These are phyloP conservation scores for Myotisia sp. DNA, from an alignment of 2,329 filamentous ascomycete genomes.

Conservation along the genomic window DNA sequence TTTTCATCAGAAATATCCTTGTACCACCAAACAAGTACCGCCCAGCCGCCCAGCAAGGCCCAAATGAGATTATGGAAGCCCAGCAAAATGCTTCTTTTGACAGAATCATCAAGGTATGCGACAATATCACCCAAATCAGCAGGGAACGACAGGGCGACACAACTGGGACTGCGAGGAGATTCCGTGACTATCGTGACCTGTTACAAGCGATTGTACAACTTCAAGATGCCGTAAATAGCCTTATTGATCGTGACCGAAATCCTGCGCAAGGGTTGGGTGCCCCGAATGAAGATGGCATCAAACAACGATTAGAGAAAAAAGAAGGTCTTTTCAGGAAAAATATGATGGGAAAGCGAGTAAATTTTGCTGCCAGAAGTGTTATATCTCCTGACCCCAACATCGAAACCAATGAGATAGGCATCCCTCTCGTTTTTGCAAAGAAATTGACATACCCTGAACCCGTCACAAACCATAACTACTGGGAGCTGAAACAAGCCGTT, in stretches of 20 bases:
- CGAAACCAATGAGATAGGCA: slow-evolving; percentile 96
- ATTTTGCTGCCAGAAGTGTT: slow-evolving; percentile 91
- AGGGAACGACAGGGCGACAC: slow-evolving; percentile 47
- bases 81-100: slow-evolving; percentile 83
- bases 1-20: slow-evolving; percentile 74
- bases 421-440: slow-evolving; percentile 92
- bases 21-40: slow-evolving; percentile 88
- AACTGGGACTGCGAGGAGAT: slow-evolving; percentile 32
- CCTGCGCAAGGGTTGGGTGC: slow-evolving; percentile 63
- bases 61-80: slow-evolving; percentile 69
- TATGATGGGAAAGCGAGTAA: slow-evolving; percentile 99
- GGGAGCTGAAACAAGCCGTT: slow-evolving; percentile 87
- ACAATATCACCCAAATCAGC: slow-evolving; percentile 59
- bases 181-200: slow-evolving; percentile 57
- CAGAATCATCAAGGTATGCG: slow-evolving; percentile 61
- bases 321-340: slow-evolving; percentile 97
- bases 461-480: slow-evolving; percentile 92
- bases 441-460: slow-evolving; percentile 95
- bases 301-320: slow-evolving; percentile 96
- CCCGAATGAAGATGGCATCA: slow-evolving; percentile 81
- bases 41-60: slow-evolving; percentile 69
- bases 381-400: slow-evolving; percentile 98
- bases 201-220: slow-evolving; percentile 70
- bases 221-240: slow-evolving; percentile 80
- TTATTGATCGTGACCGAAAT: slow-evolving; percentile 81